Evolutionary conservation across 371 early-diverging fungal species (phyloP), one percentile per base, ranked within the genome.

Genomic region (Rhizopus delemar): DNA sequence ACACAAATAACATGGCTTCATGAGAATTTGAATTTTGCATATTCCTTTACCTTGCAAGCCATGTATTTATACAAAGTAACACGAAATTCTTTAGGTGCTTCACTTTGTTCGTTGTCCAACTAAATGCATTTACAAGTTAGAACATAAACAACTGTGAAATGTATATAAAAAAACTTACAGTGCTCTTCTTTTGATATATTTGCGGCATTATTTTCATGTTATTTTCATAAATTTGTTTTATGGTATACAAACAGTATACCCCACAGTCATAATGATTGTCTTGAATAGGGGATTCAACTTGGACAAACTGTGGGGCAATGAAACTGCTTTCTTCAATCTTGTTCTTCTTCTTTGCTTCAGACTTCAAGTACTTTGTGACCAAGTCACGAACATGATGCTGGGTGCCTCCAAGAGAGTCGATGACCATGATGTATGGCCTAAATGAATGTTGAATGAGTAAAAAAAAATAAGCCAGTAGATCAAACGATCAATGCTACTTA

Each of bases 181-280:
- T 43, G 2, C 43, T 43, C n/a, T 43, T 43, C n/a, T 43, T 43
- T 5, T 43, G 5, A 4, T 43, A 43, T 13, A 43, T 43, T 5
- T 8, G n/a, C 8, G 7, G 1, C 11, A 43, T 5, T 29, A 48
- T 48, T 28, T 48, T 28, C 29, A 7, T 9, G 8, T 22, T 48
- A 15, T 46, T 16, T 45, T 57, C 13, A 9, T 62, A 66, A 2
- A 66, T 16, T 12, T 32, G 51, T 5, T 59, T 43, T 31, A 62
- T 59, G 13, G 51, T 62, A 36, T 66, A 56, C 15, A 66, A 38
- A 34, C 67, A 61, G 8, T 55, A 67, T 0, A 67, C 57, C 9
- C 68, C 68, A 38, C 68, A 67, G 8, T 67, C 68, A 6, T 56
- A 54, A 12, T 52, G 52, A n/a, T 67, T 67, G 4, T 57, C 41